Evolutionary conservation across 148 eudicot genomes (phyloP).

Genomic region (Spergularia marina): DNA sequence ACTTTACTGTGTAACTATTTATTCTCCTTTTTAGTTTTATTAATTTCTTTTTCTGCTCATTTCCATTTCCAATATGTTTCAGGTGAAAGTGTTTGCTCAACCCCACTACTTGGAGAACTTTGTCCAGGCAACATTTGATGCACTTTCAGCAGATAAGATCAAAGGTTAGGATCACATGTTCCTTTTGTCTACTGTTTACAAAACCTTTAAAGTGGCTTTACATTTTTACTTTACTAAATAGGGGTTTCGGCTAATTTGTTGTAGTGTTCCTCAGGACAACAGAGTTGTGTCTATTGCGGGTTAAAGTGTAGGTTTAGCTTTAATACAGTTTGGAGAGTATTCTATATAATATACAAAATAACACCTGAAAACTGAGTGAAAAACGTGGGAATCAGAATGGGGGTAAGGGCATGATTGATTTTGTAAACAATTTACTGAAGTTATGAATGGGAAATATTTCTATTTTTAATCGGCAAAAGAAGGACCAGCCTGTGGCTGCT

Average conservation of each 20-base stretch:
- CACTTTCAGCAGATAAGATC: slow-evolving; percentile 75
- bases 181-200: neutral
- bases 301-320: neutral
- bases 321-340: neutral
- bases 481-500: neutral
- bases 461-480: neutral
- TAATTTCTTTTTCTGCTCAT: neutral
- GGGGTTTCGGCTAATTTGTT: neutral
- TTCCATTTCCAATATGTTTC: slow-evolving; percentile 11
- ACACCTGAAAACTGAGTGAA: neutral
- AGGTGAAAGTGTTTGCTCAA: slow-evolving; percentile 79
- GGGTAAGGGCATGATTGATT: neutral
- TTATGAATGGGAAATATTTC: neutral
- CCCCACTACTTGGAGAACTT: slow-evolving; percentile 86
- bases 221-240: neutral
- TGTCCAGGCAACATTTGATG: slow-evolving; percentile 86
- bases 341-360: neutral
- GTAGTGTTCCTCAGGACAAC: neutral
- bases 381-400: neutral
- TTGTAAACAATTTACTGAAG: neutral
- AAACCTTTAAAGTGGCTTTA: neutral
- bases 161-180: slow-evolving; percentile 26
- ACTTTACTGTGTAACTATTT: neutral
- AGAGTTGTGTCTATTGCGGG: neutral
- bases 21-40: neutral